These are phyloP conservation scores for Naganishia cerealis DNA, from an alignment of 1,284 basidiomycete genomes.

Conservation along the genomic window DNA sequence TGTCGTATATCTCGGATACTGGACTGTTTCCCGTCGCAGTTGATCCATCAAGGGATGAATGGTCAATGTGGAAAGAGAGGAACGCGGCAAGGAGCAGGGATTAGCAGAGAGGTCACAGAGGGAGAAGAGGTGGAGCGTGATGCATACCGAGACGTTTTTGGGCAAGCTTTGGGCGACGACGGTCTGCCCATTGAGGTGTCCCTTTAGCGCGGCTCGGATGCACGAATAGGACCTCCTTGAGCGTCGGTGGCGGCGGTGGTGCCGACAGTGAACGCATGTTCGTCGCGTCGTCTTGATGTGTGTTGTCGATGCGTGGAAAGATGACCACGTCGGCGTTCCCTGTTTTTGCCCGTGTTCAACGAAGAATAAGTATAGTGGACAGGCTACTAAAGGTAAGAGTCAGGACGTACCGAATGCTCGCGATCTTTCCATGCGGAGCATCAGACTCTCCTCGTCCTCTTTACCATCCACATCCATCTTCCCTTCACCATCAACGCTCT, in stretches of 20 bases:
- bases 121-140: background rate
- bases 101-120: background rate
- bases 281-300: background rate
- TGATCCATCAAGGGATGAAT: background rate
- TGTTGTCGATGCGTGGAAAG: conserved; percentile 3
- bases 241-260: background rate
- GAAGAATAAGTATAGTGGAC: background rate
- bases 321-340: conserved; percentile 11
- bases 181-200: conserved; percentile 10
- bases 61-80: background rate
- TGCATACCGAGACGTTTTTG: conserved; percentile 1
- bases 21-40: conserved; percentile 14
- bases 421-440: conserved; percentile 22
- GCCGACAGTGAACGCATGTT: background rate
- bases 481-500: background rate
- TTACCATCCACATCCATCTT: conserved; percentile 13
- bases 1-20: conserved; percentile 15
- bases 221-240: conserved; percentile 19
- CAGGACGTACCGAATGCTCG: conserved; percentile 21
- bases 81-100: background rate
- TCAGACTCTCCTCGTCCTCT: conserved; percentile 13
- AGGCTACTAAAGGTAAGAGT: background rate
- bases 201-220: conserved; percentile 14
- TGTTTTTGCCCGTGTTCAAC: background rate
- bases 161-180: conserved; percentile 6